phyloP scores from a whole-genome alignment of 2,329 filamentous ascomycete genomes.

The Teratosphaeria gauchensis region DNA sequence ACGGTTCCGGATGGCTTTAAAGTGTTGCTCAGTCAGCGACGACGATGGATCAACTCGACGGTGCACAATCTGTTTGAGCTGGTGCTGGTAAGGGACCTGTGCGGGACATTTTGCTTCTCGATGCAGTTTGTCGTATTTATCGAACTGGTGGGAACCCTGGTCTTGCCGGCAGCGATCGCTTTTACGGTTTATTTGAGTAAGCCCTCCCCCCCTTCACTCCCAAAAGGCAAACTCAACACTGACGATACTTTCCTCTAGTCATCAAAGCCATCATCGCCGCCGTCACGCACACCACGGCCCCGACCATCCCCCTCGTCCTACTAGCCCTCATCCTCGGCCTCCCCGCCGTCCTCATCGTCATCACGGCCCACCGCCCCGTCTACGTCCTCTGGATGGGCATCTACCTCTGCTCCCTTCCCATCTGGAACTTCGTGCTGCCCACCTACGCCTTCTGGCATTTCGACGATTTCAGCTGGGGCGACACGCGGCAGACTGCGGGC shows the following conservation, averaged over 20 bases:
- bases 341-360: conserved; percentile 78
- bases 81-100: conserved; percentile 87
- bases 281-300: conserved; percentile 47
- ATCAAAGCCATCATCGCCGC: conserved; percentile 71
- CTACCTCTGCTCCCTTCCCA: conserved; percentile 81
- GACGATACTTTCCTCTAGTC: conserved; percentile 45
- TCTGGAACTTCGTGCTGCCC: conserved; percentile 96
- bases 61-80: conserved; percentile 98
- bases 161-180: conserved; percentile 88
- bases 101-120: conserved; percentile 98
- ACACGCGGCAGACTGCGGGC: conserved; percentile 88
- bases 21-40: conserved; percentile 85
- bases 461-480: conserved; percentile 98
- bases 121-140: conserved; percentile 99
- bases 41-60: conserved; percentile 98
- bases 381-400: conserved; percentile 97
- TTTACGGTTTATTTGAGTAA: conserved; percentile 94
- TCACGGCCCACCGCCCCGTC: conserved; percentile 85
- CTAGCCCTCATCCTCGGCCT: conserved; percentile 86
- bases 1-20: conserved; percentile 88
- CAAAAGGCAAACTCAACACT: not conserved
- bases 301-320: conserved; percentile 83
- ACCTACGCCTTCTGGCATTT: conserved; percentile 99
- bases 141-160: conserved; percentile 86
- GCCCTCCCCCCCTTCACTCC: conserved; percentile 28